Conservation (phyloP, 768 basidiomycete genomes). For the Sarcomyxa edulis region DNA sequence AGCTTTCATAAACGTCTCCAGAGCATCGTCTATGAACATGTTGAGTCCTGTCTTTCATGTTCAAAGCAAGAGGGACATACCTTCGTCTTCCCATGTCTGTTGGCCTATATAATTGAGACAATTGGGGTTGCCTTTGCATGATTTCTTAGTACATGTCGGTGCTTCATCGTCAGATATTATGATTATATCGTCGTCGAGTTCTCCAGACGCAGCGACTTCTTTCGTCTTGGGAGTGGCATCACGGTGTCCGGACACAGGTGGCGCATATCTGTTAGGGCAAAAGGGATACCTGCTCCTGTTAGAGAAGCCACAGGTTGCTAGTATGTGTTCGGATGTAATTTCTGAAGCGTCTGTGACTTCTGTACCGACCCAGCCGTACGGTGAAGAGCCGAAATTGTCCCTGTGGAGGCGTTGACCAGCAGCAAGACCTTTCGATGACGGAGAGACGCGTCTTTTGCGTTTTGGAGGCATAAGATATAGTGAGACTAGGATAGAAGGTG, state of each 20-base stretch:
- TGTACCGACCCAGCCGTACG: slow-evolving; percentile 66
- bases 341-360: slow-evolving; percentile 49
- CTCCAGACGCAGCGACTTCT: slow-evolving; percentile 23
- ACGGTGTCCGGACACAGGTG: too few relatives aligned
- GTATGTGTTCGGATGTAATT: slow-evolving; percentile 64
- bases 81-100: slow-evolving; percentile 73
- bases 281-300: slow-evolving; percentile 40
- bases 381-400: slow-evolving; percentile 39
- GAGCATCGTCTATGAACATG: slow-evolving; percentile 37
- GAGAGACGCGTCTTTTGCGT: slow-evolving; percentile 49
- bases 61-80: slow-evolving; percentile 28
- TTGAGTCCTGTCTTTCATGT: slow-evolving; percentile 10
- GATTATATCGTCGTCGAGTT: slow-evolving; percentile 58
- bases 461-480: slow-evolving; percentile 60
- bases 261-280: slow-evolving; percentile 54
- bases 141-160: slow-evolving; percentile 49
- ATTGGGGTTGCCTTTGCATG: slow-evolving; percentile 73
- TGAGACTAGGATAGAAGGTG: too few relatives aligned
- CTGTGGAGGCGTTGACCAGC: slow-evolving; percentile 64
- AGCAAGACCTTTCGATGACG: slow-evolving; percentile 43
- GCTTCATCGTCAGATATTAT: slow-evolving; percentile 66
- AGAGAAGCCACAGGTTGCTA: slow-evolving; percentile 66
- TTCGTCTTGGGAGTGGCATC: slow-evolving; percentile 11
- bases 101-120: slow-evolving; percentile 89
- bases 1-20: slow-evolving; percentile 45